Conservation (phyloP, 2,329 filamentous ascomycete genomes). For the Cercospora berteroae region DNA sequence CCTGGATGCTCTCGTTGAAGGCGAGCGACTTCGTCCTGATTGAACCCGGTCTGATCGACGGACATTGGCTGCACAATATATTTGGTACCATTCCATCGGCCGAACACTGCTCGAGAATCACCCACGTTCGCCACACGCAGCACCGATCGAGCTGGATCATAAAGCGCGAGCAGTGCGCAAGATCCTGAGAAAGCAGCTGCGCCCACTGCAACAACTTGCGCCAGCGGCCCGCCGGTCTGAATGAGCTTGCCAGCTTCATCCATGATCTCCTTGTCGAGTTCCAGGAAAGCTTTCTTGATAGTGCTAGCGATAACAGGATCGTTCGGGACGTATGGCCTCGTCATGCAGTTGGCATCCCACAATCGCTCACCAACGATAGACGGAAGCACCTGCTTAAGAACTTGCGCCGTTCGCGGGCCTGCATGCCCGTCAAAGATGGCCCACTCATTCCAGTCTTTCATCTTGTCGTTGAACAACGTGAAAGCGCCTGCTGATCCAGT, state of each 20-base stretch:
- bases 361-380: conserved; percentile 27
- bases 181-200: conserved; percentile 53
- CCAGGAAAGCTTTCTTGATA: conserved; percentile 42
- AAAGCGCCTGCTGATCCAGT: conserved; percentile 26
- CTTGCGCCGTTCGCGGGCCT: conserved; percentile 32
- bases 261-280: conserved; percentile 42
- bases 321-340: conserved; percentile 26
- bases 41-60: conserved; percentile 65
- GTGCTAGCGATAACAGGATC: conserved; percentile 37
- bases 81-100: conserved; percentile 47
- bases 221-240: conserved; percentile 18
- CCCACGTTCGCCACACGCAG: conserved; percentile 65
- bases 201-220: conserved; percentile 30
- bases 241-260: conserved; percentile 24
- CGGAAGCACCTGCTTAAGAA: conserved; percentile 30
- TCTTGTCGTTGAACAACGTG: conserved; percentile 24
- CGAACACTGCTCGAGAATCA: conserved; percentile 66
- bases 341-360: conserved; percentile 22
- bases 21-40: conserved; percentile 56
- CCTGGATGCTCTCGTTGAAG: conserved; percentile 60
- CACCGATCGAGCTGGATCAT: conserved; percentile 53
- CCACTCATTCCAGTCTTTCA: conserved; percentile 37
- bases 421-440: conserved; percentile 46
- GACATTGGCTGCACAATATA: conserved; percentile 59
- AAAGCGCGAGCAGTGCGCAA: conserved; percentile 63